A percentile compares a stretch with the other conserved stretches of the same genome.
Evolutionary conservation across 768 basidiomycete species (phyloP).

Genomic region (Mycena pura): DNA sequence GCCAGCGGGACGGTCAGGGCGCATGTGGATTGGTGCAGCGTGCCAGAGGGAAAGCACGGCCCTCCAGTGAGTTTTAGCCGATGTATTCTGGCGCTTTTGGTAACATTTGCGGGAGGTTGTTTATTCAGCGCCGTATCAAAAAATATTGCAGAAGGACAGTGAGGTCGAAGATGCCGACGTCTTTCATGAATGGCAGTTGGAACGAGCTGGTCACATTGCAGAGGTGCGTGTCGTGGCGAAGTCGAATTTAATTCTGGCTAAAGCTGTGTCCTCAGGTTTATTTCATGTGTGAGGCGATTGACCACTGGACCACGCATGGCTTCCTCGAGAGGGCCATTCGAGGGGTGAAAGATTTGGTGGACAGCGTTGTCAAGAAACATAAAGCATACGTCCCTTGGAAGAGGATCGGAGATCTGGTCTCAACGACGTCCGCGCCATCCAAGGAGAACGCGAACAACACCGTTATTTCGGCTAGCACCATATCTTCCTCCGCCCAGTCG

Average conservation of each 20-base stretch:
- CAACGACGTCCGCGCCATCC: conserved; percentile 22
- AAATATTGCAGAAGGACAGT: conserved; percentile 18
- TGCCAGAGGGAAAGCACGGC: conserved; percentile 34
- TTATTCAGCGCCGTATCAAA: conserved; percentile 56
- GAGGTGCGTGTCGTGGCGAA: neutral
- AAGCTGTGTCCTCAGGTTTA: conserved; percentile 43
- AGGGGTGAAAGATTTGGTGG: conserved; percentile 46
- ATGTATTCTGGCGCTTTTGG: neutral
- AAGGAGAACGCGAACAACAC: conserved; percentile 49
- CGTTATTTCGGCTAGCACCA: conserved; percentile 21
- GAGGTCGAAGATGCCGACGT: conserved; percentile 27
- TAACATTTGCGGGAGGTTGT: conserved; percentile 43
- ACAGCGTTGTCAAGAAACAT: conserved; percentile 40
- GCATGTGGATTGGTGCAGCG: conserved; percentile 60
- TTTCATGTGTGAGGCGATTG: conserved; percentile 59
- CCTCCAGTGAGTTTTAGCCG: conserved; percentile 39
- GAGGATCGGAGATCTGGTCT: conserved; percentile 43
- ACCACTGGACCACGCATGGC: conserved; percentile 53
- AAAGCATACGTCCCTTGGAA: conserved; percentile 56
- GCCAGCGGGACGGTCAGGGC: conserved; percentile 57
- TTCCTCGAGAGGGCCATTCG: conserved; percentile 48
- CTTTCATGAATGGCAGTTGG: conserved; percentile 59
- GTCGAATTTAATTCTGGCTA: neutral
- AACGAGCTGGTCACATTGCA: conserved; percentile 48
- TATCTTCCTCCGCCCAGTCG: conserved; percentile 26